Conservation (phyloP, 352 stramenopile genomes). For the Pythium folliculosum region DNA sequence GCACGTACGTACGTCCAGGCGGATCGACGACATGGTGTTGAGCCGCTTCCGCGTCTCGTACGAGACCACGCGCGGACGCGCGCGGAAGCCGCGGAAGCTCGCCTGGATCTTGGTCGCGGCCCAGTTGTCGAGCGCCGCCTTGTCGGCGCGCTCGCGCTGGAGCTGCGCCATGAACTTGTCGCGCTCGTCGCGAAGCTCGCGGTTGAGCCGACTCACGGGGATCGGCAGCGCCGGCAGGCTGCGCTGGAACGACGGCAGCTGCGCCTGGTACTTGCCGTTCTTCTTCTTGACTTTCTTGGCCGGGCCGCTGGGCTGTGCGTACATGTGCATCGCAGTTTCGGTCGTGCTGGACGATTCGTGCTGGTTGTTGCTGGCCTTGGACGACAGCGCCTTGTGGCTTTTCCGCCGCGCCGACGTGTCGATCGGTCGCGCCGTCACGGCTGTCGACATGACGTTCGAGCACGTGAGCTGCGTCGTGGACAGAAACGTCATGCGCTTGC, state of each 20-base stretch:
- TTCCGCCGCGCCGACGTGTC: constrained; percentile 18
- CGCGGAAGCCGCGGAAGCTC: constrained; percentile 53
- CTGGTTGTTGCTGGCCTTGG: constrained; percentile 5
- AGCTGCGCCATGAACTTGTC: constrained; percentile 67
- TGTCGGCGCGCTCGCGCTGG: constrained; percentile 48
- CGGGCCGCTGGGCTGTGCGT: constrained; percentile 32
- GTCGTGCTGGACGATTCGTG: background rate
- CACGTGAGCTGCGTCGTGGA: constrained; percentile 61
- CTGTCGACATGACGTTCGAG: constrained; percentile 66
- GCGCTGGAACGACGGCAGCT: constrained; percentile 50
- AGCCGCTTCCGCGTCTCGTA: constrained; percentile 48
- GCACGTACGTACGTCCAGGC: constrained; percentile 38
- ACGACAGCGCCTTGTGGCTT: too few relatives aligned
- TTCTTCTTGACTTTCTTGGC: constrained; percentile 36
- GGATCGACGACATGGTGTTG: constrained; percentile 41
- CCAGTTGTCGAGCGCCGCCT: constrained; percentile 52
- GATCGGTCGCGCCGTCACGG: constrained; percentile 48
- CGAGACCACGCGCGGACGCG: constrained; percentile 40
- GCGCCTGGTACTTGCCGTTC: constrained; percentile 45
- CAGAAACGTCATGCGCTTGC: constrained; percentile 39
- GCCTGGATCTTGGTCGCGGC: constrained; percentile 68
- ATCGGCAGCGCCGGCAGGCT: constrained; percentile 57
- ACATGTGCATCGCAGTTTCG: constrained; percentile 32
- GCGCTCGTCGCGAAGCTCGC: constrained; percentile 46
- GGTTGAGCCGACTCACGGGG: constrained; percentile 48